Evolutionary conservation across 108 stramenopile genomes (phyloP).

Genomic region (Cyclotella atomus): DNA sequence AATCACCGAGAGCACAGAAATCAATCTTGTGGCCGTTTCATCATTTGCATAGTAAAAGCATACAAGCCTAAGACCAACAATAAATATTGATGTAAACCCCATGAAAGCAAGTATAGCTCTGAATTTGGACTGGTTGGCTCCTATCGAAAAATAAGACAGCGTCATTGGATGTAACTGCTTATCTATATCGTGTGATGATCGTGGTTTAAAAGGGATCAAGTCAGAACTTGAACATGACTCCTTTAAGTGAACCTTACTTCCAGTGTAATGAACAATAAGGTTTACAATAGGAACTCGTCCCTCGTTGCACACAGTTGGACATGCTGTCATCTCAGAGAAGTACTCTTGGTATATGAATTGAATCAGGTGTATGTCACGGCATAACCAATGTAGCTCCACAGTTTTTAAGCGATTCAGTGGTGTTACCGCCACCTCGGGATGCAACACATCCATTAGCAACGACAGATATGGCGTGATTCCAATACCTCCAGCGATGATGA

Average conservation of each 20-base stretch:
- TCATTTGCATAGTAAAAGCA: background rate
- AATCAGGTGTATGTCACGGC: constrained; percentile 59
- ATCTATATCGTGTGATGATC: too few species aligned
- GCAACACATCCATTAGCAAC: constrained; percentile 16
- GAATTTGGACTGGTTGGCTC: too few species aligned
- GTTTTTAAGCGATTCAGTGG: background rate
- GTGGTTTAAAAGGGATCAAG: background rate
- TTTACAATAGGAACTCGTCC: background rate
- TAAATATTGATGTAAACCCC: background rate
- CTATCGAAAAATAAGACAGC: too few species aligned
- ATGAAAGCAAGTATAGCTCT: too few species aligned
- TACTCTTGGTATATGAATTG: constrained; percentile 53
- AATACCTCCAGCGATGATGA: constrained; percentile 64
- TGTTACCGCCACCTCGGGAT: background rate
- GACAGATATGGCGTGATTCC: constrained; percentile 72
- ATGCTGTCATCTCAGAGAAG: constrained; percentile 21
- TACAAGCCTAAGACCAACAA: background rate
- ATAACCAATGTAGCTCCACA: constrained; percentile 65
- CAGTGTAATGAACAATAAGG: constrained; percentile 14
- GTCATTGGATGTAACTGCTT: background rate
- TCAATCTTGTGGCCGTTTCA: background rate
- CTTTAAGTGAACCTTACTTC: background rate
- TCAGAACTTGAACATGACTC: background rate
- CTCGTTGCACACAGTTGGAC: background rate
- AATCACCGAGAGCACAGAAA: background rate